Evolutionary conservation across 2,329 filamentous ascomycete genomes (phyloP).

Genomic region (Chrysosporium queenslandicum): DNA sequence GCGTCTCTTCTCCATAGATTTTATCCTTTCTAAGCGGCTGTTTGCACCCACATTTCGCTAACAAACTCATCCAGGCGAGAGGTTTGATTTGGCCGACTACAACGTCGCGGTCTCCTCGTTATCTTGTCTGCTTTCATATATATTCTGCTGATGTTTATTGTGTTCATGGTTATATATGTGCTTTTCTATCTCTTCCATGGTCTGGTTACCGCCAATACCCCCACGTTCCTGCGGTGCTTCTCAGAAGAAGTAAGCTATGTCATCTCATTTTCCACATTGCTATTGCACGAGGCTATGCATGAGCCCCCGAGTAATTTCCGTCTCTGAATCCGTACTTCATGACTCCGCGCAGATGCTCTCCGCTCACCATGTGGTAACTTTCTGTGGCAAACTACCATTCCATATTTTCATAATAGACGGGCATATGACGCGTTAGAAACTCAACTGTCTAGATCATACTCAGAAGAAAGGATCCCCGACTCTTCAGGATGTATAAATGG

Average conservation of each 20-base stretch:
- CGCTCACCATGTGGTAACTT: slow-evolving; percentile 3
- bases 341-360: neutral
- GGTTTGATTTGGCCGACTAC: neutral
- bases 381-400: slow-evolving; percentile 4
- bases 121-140: neutral
- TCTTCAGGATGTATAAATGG: neutral
- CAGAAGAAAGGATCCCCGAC: too few species aligned
- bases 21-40: neutral
- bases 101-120: neutral
- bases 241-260: neutral
- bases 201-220: neutral
- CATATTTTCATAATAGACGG: neutral
- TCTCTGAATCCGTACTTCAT: neutral
- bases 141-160: too few species aligned
- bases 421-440: slow-evolving; percentile 4
- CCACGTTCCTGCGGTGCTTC: neutral
- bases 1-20: neutral
- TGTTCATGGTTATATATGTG: neutral
- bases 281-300: neutral
- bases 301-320: neutral
- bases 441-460: neutral
- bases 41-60: neutral
- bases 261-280: neutral
- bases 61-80: neutral
- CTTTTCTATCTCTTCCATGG: neutral